phyloP scores from a whole-genome alignment of 495 filamentous ascomycete species.

The Podospora bellae-mahoneyi region DNA sequence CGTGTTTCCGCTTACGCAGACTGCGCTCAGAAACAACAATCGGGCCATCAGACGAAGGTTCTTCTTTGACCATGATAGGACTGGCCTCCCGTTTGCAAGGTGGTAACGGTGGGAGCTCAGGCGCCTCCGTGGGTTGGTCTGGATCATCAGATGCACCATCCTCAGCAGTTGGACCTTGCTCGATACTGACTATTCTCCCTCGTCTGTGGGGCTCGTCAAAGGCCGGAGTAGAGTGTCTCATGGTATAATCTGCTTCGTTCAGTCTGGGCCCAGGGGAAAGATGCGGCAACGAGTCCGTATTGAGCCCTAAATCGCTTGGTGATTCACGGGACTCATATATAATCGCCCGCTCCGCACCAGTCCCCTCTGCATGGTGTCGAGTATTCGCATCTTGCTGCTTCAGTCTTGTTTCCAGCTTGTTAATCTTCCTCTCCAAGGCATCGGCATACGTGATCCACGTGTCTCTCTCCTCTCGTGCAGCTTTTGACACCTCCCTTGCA shows the following conservation, averaged over 20 bases:
- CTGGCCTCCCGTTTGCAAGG: not conserved
- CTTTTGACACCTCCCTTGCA: not conserved
- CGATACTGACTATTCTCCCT: constrained; percentile 6
- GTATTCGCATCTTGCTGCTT: constrained; percentile 6
- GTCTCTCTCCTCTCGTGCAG: constrained; percentile 11
- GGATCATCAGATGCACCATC: constrained; percentile 4
- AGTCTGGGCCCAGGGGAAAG: constrained; percentile 8
- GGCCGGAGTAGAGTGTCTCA: not conserved
- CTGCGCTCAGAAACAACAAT: constrained; percentile 44
- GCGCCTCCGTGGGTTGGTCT: not conserved
- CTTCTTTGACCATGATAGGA: constrained; percentile 35
- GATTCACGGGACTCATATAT: not conserved
- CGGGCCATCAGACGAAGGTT: constrained; percentile 45
- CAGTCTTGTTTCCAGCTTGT: constrained; percentile 27
- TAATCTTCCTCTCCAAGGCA: constrained; percentile 22
- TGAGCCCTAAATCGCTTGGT: not conserved
- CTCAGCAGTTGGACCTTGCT: not conserved
- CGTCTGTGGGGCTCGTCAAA: not conserved
- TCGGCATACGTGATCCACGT: constrained; percentile 34
- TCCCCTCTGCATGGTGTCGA: not conserved
- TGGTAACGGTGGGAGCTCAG: constrained; percentile 31
- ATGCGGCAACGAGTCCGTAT: constrained; percentile 18
- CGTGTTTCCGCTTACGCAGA: constrained; percentile 41
- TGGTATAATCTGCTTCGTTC: not conserved
- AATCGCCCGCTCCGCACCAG: not conserved